Base-by-base conservation (phyloP, 2,329 filamentous ascomycete species). In the Aureobasidium sp. region DNA sequence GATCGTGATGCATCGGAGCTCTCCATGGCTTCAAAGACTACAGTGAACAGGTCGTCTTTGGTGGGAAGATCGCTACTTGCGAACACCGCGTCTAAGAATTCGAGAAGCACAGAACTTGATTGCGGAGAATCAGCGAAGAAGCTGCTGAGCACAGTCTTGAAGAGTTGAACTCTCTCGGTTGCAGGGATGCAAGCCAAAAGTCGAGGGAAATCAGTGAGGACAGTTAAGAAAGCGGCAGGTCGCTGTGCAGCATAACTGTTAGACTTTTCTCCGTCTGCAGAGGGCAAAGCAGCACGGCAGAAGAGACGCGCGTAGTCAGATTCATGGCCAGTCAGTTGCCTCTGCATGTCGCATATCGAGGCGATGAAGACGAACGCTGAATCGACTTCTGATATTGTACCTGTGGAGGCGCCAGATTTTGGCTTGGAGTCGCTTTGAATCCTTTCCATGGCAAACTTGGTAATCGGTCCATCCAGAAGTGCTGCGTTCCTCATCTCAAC, bases 281-380 rank as follows among this genome's bases (percentile, higher is more conserved):
- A 25, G 10, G 49, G 39, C 29, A 52, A 32, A 37, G 59, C 49
- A 30, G 59, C 49, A 15, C 48, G 49, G 16, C 45, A 61, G 48
- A 54, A 54, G 34, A 54, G 42, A 29, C 41, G 32, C 13, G 39
- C 49, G 15, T 45, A 44, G 27, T 61, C 49, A 7, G 29, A 34
- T 30, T 48, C 49, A 21, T 61, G 49, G 25, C 49, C 42, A 30
- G 34, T 39, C n/a, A 55, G 10, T 15, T 34, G 49, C n/a, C 59
- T 54, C 15, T 54, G 45, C 34, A 63, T 49, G 27, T 63, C 61
- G n/a, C 61, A 63, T 6, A 63, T 48, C 5, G 53, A 45, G 10
- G 61, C 61, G n/a, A 63, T 32, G 30, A 59, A 49, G 21, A 49
- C 53, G n/a, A 63, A 63, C 11, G 54, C 55, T 11, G 61, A 57